These are phyloP conservation scores for Castanea mollissima DNA, from an alignment of 306 rosid genomes.

Conservation along the genomic window DNA sequence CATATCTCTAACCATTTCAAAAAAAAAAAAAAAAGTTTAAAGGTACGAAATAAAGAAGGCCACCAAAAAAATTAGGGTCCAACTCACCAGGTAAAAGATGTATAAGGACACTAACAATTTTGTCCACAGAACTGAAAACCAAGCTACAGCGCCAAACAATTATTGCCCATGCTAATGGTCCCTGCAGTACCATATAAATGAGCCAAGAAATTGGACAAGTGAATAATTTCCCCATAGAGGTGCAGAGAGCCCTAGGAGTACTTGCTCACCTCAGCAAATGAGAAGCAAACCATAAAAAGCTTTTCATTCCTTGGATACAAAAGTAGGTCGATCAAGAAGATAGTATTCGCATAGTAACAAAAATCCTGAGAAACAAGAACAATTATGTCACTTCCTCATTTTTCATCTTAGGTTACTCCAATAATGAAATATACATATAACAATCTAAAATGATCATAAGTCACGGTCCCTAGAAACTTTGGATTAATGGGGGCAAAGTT, in stretches of 20 bases:
- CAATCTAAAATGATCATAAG: neutral
- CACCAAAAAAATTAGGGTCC: neutral
- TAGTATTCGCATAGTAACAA: conserved; percentile 93
- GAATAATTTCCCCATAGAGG: conserved; percentile 9
- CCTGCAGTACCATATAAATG: conserved; percentile 49
- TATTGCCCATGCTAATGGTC: conserved; percentile 97
- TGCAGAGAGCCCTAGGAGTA: conserved; percentile 12
- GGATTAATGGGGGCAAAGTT: neutral
- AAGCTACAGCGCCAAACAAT: conserved; percentile 98
- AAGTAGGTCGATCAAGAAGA: conserved; percentile 79
- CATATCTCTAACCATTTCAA: no score
- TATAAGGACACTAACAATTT: conserved; percentile 89
- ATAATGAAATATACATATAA: neutral
- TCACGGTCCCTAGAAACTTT: neutral
- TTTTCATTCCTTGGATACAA: conserved; percentile 74
- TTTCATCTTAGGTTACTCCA: conserved; percentile 4
- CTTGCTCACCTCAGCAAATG: conserved; percentile 88
- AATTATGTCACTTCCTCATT: conserved; percentile 24
- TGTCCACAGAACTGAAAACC: conserved; percentile 90
- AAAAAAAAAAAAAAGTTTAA: neutral
- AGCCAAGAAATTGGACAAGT: conserved; percentile 22
- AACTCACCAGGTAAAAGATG: conserved; percentile 89
- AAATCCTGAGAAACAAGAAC: conserved; percentile 61
- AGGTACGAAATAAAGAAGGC: neutral
- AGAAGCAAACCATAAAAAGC: conserved; percentile 90